These are phyloP conservation scores for Pelagophyceae sp. DNA, from an alignment of 352 stramenopile species.

Conservation along the genomic window DNA sequence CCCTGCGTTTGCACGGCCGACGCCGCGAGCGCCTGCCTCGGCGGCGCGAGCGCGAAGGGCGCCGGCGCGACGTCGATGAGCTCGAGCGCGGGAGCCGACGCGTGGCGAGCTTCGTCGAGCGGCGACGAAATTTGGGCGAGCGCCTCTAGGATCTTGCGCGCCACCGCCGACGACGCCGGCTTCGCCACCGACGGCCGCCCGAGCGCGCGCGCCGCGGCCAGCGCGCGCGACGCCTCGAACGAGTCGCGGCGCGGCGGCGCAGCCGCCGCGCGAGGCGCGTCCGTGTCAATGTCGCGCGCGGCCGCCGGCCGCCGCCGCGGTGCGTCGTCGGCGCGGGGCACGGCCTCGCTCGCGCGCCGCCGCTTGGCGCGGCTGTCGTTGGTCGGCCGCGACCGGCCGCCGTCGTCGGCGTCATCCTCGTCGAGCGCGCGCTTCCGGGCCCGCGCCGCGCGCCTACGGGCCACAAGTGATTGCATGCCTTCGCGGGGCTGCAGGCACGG, in stretches of 20 bases:
- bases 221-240: not conserved
- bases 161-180: not conserved
- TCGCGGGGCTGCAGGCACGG: not conserved
- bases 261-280: no score
- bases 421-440: not conserved
- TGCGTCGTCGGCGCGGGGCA: no score
- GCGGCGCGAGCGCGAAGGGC: not conserved
- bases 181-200: not conserved
- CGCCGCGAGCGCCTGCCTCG: not conserved
- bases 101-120: constrained; percentile 13
- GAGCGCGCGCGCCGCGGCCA: not conserved
- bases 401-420: not conserved
- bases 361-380: not conserved
- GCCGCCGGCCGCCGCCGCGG: no score
- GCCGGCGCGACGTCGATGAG: constrained; percentile 3
- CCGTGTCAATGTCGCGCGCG: no score
- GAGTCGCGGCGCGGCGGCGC: not conserved
- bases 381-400: not conserved
- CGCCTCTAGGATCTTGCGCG: constrained; percentile 16
- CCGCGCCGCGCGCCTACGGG: not conserved
- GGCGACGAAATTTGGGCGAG: constrained; percentile 11
- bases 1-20: not conserved
- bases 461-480: not conserved
- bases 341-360: no score
- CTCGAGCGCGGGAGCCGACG: not conserved